Base-by-base conservation (phyloP, 2,329 filamentous ascomycete genomes). In the Pestalotiopsis fici region DNA sequence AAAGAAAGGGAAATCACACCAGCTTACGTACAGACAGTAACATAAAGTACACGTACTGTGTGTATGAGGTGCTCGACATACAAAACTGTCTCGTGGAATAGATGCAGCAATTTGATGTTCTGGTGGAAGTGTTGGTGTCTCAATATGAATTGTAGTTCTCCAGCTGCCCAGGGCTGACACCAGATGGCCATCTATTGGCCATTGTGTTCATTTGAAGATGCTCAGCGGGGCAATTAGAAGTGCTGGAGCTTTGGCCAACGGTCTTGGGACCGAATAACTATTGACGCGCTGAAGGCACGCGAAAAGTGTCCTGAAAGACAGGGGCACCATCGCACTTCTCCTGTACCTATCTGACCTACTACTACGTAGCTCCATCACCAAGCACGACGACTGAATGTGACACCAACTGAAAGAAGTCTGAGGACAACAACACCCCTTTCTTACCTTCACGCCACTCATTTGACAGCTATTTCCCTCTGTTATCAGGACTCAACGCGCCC, bases 281-380 rank as follows among this genome's bases (percentile, higher is more conserved):
- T 25, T 15, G 57, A 60, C 57, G 31, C 57, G 57, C 57, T 23
- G 4, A 27, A 18, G n/a, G 27, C 57, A 54, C 75, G 70, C 64
- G 64, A 65, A 65, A 65, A 65, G 64, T 65, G 64, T 65, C 64
- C 64, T 65, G 55, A 65, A 65, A 18, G 55, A 59, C 64, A 43
- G 23, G 54, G 54, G 37, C 21, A 50, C 15, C 43, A 6, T 21
- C 43, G 43, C 43, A 50, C 18, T 9, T 50, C 15, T 50, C 12
- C 43, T 18, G 43, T 23, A 23, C n/a, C 43, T 6, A 23, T 15
- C 56, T 59, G 21, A 18, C 15, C 27, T 27, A n/a, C n/a, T n/a
- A n/a, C n/a, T n/a, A 27, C 55, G 23, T 57, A 27, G 55, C 18
- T 28, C n/a, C 18, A 54, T 11, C 23, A 35, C 35, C 18, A 27